Conservation (phyloP, 371 early-diverging fungal genomes). For the Capniomyces stellatus region DNA sequence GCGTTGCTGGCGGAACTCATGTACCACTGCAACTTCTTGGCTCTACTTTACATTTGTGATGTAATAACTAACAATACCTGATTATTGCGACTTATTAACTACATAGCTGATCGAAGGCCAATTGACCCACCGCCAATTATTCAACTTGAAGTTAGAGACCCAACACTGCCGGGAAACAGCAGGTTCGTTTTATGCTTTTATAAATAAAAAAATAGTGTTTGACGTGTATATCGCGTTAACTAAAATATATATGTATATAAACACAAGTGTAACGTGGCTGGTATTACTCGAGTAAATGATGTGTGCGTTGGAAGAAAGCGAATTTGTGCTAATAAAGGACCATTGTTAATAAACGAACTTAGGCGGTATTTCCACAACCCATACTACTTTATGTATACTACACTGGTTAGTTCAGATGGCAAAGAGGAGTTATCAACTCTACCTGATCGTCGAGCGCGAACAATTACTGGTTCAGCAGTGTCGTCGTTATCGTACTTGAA, state of each 20-base stretch:
- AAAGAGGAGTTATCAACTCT: conserved; percentile 24
- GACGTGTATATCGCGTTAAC: background rate
- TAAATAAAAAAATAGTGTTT: background rate
- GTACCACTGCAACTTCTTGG: too few relatives aligned
- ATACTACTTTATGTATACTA: conserved; percentile 30
- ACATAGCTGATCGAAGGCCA: conserved; percentile 72
- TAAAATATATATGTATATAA: too few relatives aligned
- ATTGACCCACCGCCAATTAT: conserved; percentile 90
- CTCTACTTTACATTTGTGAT: too few relatives aligned
- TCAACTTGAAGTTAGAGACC: conserved; percentile 46
- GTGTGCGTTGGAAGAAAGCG: background rate
- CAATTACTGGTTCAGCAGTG: conserved; percentile 61
- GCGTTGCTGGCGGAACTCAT: too few relatives aligned
- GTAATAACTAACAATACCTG: too few relatives aligned
- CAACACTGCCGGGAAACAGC: conserved; percentile 17
- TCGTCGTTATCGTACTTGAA: conserved; percentile 76
- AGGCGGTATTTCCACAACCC: conserved; percentile 25
- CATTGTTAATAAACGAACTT: conserved; percentile 10
- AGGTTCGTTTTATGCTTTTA: background rate
- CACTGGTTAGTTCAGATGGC: conserved; percentile 25
- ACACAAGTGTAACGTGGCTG: background rate
- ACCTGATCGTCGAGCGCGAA: conserved; percentile 23
- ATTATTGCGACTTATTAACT: too few relatives aligned
- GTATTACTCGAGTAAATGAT: background rate
- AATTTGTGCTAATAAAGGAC: conserved; percentile 14